Percentiles rank a stretch among this genome's conserved stretches.
Conservation (phyloP, 2,329 filamentous ascomycete species). For the Fusarium illudens region DNA sequence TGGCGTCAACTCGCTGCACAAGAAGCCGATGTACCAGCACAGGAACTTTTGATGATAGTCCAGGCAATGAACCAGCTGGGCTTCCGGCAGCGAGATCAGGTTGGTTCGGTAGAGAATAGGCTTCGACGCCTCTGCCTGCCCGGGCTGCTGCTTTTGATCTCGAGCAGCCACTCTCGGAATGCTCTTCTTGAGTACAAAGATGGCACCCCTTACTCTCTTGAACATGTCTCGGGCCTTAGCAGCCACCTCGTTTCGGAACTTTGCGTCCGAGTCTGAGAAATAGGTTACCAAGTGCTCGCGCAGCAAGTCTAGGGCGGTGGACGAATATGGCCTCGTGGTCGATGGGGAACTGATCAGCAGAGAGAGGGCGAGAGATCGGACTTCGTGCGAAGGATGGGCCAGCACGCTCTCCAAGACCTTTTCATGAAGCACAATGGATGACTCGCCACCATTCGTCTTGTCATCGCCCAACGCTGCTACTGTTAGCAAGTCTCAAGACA, state of each 20-base stretch:
- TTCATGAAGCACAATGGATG: slow-evolving; percentile 49
- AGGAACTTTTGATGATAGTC: slow-evolving; percentile 70
- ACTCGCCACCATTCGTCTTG: slow-evolving; percentile 27
- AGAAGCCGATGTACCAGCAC: slow-evolving; percentile 76
- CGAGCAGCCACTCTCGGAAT: slow-evolving; percentile 50
- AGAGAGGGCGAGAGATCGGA: slow-evolving; percentile 82
- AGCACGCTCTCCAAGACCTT: slow-evolving; percentile 62
- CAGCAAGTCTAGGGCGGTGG: slow-evolving; percentile 68
- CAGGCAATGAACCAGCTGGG: slow-evolving; percentile 51
- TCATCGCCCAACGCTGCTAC: slow-evolving; percentile 41
- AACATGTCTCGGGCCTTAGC: slow-evolving; percentile 79
- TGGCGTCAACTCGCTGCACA: slow-evolving; percentile 77
- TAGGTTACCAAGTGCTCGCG: slow-evolving; percentile 72
- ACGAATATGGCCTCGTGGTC: slow-evolving; percentile 76
- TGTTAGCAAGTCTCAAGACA: slow-evolving; percentile 25
- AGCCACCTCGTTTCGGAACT: slow-evolving; percentile 83
- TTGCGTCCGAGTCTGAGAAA: slow-evolving; percentile 85
- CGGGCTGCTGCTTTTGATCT: slow-evolving; percentile 45
- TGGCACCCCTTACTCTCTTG: slow-evolving; percentile 75
- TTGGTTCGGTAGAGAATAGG: slow-evolving; percentile 51
- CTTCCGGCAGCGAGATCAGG: slow-evolving; percentile 50
- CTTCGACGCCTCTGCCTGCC: slow-evolving; percentile 29
- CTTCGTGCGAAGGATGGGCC: slow-evolving; percentile 65
- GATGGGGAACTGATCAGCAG: slow-evolving; percentile 80
- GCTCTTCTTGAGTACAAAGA: slow-evolving; percentile 62